Percentiles rank a stretch among this genome's conserved stretches.
phyloP scores from a whole-genome alignment of 768 basidiomycete species.

The Lepiota venenata region DNA sequence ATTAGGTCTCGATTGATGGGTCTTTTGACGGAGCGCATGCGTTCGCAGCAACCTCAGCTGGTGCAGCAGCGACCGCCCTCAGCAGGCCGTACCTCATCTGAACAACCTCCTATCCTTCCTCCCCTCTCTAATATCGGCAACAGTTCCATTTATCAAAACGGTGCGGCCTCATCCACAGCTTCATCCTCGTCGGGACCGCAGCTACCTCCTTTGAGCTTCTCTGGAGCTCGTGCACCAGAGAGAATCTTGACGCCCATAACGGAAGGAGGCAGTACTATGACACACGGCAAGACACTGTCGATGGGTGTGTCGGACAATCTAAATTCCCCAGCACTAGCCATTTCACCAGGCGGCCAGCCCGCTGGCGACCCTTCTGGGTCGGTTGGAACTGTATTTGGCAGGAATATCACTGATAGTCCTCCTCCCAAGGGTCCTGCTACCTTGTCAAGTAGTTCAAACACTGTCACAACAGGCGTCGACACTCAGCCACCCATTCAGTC shows the following conservation, averaged over 20 bases:
- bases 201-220: constrained; percentile 58
- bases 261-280: constrained; percentile 39
- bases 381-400: constrained; percentile 8
- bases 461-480: neutral
- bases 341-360: neutral
- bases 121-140: constrained; percentile 26
- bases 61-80: constrained; percentile 18
- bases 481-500: constrained; percentile 5
- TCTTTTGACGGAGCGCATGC: constrained; percentile 65
- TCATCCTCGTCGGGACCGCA: constrained; percentile 35
- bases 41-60: constrained; percentile 28
- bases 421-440: constrained; percentile 12
- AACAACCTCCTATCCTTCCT: constrained; percentile 32
- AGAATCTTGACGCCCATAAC: constrained; percentile 62
- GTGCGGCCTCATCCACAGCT: constrained; percentile 1
- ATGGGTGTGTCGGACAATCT: constrained; percentile 18
- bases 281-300: constrained; percentile 22
- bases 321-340: constrained; percentile 4
- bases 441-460: neutral
- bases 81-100: constrained; percentile 14
- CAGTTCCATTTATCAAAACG: constrained; percentile 12
- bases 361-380: constrained; percentile 2
- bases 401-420: constrained; percentile 19
- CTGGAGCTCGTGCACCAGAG: constrained; percentile 24
- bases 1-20: constrained; percentile 60